Percentiles rank a stretch among this genome's conserved stretches.
Evolutionary conservation across 495 filamentous ascomycete genomes (phyloP).

Genomic region (Podospora conica): DNA sequence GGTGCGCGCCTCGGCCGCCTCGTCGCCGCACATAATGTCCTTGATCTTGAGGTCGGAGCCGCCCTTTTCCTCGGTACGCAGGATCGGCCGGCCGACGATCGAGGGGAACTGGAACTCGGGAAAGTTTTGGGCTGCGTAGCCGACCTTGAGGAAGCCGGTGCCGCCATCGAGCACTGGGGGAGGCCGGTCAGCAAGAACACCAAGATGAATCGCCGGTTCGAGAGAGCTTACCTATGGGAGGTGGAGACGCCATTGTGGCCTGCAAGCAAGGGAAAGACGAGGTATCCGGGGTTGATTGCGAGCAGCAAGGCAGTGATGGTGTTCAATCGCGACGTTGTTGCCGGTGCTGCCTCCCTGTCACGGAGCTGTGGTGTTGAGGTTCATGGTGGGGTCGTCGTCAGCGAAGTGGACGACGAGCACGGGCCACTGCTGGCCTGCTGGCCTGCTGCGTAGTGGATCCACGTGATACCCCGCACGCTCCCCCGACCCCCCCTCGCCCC

Average conservation of each 20-base stretch:
- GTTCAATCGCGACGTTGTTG: slow-evolving; percentile 1
- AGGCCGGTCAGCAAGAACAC: slow-evolving; percentile 13
- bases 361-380: slow-evolving; percentile 12
- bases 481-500: background rate
- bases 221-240: slow-evolving; percentile 24
- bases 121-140: slow-evolving; percentile 98
- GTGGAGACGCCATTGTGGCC: slow-evolving; percentile 19
- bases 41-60: slow-evolving; percentile 65
- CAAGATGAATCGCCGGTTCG: background rate
- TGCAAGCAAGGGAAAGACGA: background rate
- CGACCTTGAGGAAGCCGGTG: slow-evolving; percentile 99
- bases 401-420: slow-evolving; percentile 2
- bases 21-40: slow-evolving; percentile 99
- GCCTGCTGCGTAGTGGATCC: slow-evolving; percentile 9
- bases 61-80: slow-evolving; percentile 82
- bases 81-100: slow-evolving; percentile 95
- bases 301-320: background rate
- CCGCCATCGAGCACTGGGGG: slow-evolving; percentile 93
- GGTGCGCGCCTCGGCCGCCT: slow-evolving; percentile 88
- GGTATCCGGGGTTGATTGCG: background rate
- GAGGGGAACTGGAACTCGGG: slow-evolving; percentile 97
- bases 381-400: slow-evolving; percentile 27
- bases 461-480: slow-evolving; percentile 35
- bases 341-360: background rate
- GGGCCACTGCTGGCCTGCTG: slow-evolving; percentile 8